Base-by-base conservation (phyloP, 1,284 basidiomycete species). In the Filobasidium uniguttulatum region DNA sequence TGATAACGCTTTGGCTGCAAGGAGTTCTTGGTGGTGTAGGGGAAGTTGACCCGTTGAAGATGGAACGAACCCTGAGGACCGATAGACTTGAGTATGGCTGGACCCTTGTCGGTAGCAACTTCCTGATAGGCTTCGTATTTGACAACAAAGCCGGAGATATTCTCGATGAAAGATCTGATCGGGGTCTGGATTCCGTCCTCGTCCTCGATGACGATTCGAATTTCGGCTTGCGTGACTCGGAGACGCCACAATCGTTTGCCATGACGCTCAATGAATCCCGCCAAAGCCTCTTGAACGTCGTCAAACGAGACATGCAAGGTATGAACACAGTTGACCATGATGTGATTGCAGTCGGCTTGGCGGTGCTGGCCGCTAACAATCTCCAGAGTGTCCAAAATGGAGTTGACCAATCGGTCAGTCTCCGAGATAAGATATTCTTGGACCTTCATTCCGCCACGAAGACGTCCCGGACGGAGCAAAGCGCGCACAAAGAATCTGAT, bases 111-210 rank as follows among this genome's bases (percentile, higher is more conserved):
- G 41, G 87, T 94, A 37, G 81, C 82, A 60, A 97, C 88, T 73
- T 99, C 94, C 71, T 97, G 90, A 74, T 99, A 99, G n/a, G 85
- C 87, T 65, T 93, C 87, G 74, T 84, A 97, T 69, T 96, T 93
- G 69, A 98, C 93, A 58, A 97, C 87, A 73, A 98, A 97, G 43
- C 93, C 93, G 36, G 91, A 94, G 47, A 96, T 89, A 68, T 97
- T 99, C 73, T 94, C 89, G 68, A 98, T 93, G 67, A 97, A 83
- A 60, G 91, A 91, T 37, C 94, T 88, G 64, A 98, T 89, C 9
- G 93, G 89, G 6, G 87, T 87, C 43, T 87, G 81, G 61, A 90
- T 90, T 57, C 90, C 89, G 58, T 93, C 86, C 54, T 76, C 80
- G 66, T 96, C 87, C 71, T 96, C 90, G 50, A 99, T 79, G 40